Evolutionary conservation across 129 eudicot species (phyloP).

Genomic region (Mikania micrantha): DNA sequence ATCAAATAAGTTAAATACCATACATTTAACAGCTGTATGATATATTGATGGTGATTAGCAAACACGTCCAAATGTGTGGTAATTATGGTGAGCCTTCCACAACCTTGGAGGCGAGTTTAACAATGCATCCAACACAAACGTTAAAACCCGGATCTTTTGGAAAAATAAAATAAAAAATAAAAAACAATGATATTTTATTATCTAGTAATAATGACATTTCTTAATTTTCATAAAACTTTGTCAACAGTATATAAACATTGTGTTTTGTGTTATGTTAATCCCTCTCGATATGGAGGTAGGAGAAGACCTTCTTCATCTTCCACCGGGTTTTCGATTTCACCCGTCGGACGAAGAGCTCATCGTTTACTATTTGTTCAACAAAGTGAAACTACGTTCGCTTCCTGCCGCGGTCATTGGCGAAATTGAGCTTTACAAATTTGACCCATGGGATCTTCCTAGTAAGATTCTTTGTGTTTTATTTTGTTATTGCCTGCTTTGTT

Average conservation of each 20-base stretch:
- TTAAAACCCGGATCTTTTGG: constrained; percentile 25
- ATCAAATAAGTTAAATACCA: not conserved
- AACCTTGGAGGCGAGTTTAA: constrained; percentile 14
- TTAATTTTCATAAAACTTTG: not conserved
- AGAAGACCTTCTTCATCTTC: constrained; percentile 24
- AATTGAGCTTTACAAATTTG: constrained; percentile 50
- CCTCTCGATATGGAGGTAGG: constrained; percentile 27
- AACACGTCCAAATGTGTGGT: not conserved
- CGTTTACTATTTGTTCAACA: constrained; percentile 39
- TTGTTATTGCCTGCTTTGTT: not conserved
- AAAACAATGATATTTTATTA: not conserved
- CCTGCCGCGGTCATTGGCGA: constrained; percentile 49
- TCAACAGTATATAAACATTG: not conserved
- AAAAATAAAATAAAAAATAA: too few relatives aligned
- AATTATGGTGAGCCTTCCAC: constrained; percentile 26
- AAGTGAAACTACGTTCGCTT: constrained; percentile 32
- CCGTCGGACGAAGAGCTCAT: constrained; percentile 74
- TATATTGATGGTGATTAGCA: constrained; percentile 11
- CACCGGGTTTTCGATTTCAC: constrained; percentile 67
- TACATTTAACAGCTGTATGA: not conserved
- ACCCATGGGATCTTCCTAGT: constrained; percentile 79
- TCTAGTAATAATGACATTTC: constrained; percentile 15
- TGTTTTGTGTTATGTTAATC: not conserved
- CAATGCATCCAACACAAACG: constrained; percentile 28
- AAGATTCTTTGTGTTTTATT: constrained; percentile 1